Base-by-base conservation (phyloP, 2,329 filamentous ascomycete species). In the Simplicillium sp. region DNA sequence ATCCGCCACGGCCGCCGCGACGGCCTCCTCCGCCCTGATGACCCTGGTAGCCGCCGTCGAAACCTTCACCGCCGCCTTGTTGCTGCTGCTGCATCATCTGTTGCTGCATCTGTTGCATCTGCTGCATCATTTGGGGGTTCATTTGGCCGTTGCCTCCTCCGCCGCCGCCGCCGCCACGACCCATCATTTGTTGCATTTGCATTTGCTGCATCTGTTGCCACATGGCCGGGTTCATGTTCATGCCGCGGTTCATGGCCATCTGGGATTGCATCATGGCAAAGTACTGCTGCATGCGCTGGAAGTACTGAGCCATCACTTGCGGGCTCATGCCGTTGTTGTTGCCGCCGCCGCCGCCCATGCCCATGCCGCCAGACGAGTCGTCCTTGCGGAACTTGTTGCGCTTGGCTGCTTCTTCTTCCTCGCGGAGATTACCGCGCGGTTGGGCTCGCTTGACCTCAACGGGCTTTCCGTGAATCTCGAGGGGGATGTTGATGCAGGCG, bases 371-470 rank as follows among this genome's bases (percentile, higher is more conserved):
- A 13, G 55, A 53, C 43, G 64, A 60, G 15, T 67, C 65, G 35
- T 65, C 65, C 54, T 79, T 79, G 47, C 73, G 68, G 54, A 81
- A 82, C 52, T 77, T 76, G 40, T 70, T 69, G 37, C 77, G 78
- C 50, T 77, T 68, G 17, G 68, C 70, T n/a, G 77, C 73, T 47
- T 87, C 84, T 45, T 94, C 88, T 43, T 94, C 88, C 50, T 96
- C 90, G 41, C 87, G 81, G 60, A 97, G 80, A 59, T 97, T 97
- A 51, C 92, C 90, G 45, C 92, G 77, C 6, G 92, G 92, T 56
- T 98, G 90, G 2, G 92, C 92, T 55, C 95, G 94, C 71, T 98
- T 98, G 40, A 98, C 92, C 60, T 98, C 92, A 51, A 98, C 97
- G 3, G 85, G 82, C 66, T 98, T 98, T 44, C 89, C 88, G 48